These are phyloP conservation scores for Hypoxylon sp. DNA, from an alignment of 2,329 filamentous ascomycete species.

Conservation along the genomic window DNA sequence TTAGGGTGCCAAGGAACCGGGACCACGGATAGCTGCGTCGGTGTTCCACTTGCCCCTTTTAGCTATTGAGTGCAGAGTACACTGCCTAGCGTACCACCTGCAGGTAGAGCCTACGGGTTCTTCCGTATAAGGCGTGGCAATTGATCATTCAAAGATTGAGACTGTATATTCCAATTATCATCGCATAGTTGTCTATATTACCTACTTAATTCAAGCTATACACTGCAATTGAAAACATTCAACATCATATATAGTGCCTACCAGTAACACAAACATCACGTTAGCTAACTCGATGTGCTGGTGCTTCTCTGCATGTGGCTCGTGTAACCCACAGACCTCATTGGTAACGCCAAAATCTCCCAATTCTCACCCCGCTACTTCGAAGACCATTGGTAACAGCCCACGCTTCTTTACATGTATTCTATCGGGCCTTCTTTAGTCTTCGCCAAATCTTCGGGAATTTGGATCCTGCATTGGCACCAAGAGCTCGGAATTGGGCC, in stretches of 20 bases:
- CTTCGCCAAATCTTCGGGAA: conserved; percentile 10
- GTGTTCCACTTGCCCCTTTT: conserved; percentile 10
- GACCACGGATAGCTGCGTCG: neutral
- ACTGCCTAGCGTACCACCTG: too few species aligned
- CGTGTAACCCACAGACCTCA: neutral
- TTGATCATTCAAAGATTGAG: neutral
- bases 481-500: conserved; percentile 17
- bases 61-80: neutral
- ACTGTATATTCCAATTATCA: neutral
- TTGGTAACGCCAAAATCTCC: conserved; percentile 11
- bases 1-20: conserved; percentile 23
- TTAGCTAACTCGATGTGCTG: neutral
- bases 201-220: neutral
- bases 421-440: conserved; percentile 38
- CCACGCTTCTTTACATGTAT: conserved; percentile 3
- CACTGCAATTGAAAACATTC: neutral
- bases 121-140: neutral
- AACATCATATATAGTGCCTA: neutral
- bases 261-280: neutral
- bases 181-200: neutral
- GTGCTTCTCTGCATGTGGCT: neutral
- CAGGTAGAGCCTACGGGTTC: neutral
- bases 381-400: conserved; percentile 12
- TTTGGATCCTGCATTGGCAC: conserved; percentile 3
- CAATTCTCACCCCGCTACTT: neutral